Base-by-base conservation (phyloP, 495 filamentous ascomycete genomes). In the Annulohypoxylon stygium region DNA sequence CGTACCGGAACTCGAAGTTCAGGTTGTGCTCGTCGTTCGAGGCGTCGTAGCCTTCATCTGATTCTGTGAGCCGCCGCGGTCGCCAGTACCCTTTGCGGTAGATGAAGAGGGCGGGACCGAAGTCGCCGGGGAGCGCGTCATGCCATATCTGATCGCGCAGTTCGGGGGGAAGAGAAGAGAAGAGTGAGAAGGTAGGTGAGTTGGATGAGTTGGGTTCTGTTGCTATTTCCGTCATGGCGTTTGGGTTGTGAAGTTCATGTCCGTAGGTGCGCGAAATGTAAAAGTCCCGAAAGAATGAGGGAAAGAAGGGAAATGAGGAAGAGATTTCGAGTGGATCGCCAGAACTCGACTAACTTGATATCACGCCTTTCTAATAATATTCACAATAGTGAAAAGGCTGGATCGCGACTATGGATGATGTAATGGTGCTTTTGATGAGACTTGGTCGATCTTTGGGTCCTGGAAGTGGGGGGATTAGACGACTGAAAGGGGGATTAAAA, bases 101-200 rank as follows among this genome's bases (percentile, higher is more conserved):
- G 26, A 57, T 12, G 39, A 20, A 66, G 4, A 66, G 8, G 12
- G n/a, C 36, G 3, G 63, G 63, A 2, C 39, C 39, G 14, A 43
- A 20, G 4, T 55, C 4, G 6, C 39, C 2, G 1, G 62, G 62
- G 0, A 65, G 33, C 1, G 37, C 37, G 2, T 65, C 36, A 30
- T 25, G 62, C 62, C 50, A 65, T 55, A 65, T 65, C 30, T 45
- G 12, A 26, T 20, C 4, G 23, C 62, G 62, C 9, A 65, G 25
- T 7, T 65, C 62, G 0, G 50, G 23, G 2, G 51, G 8, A 2
- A 65, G 14, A 14, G 11, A 11, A 6, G 62, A 25, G 16, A 65
- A 65, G 8, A 33, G 51, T 9, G 34, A 9, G 25, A 65, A 65
- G 11, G n/a, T 14, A 11, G 25, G 11, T 11, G 48, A 53, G 20